Percentiles rank a stretch among this genome's conserved stretches.
These are phyloP conservation scores for carrot (Daucus carota) DNA, from an alignment of 129 eudicot species.

Conservation along the genomic window DNA sequence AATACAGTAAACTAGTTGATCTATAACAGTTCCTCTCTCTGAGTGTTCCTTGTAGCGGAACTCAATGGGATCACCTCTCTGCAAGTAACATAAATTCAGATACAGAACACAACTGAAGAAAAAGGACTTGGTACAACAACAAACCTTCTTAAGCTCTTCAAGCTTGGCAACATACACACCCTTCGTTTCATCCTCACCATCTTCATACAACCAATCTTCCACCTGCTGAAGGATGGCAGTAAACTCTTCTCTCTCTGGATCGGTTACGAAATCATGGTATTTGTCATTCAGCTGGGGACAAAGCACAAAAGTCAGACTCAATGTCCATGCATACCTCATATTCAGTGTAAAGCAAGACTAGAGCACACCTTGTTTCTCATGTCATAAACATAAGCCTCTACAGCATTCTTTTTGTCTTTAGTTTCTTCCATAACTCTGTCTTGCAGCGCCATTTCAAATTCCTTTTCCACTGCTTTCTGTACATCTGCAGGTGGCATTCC, in stretches of 20 bases:
- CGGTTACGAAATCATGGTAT: conserved; percentile 64
- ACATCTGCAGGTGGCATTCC: conserved; percentile 61
- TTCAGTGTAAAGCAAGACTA: neutral
- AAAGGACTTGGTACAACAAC: neutral
- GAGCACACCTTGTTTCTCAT: conserved; percentile 79
- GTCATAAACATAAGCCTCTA: conserved; percentile 91
- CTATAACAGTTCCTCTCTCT: conserved; percentile 51
- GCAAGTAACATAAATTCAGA: conserved; percentile 17
- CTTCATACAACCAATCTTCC: conserved; percentile 98
- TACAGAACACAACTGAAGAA: neutral
- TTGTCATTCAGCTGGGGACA: conserved; percentile 63
- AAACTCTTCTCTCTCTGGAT: conserved; percentile 60
- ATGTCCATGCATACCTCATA: neutral
- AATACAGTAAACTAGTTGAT: conserved; percentile 40
- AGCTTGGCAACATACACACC: conserved; percentile 81
- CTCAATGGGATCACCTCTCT: conserved; percentile 89
- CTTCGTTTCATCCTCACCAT: conserved; percentile 92
- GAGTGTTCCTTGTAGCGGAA: conserved; percentile 67
- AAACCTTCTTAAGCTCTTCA: conserved; percentile 84
- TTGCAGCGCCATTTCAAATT: conserved; percentile 97
- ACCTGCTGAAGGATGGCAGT: conserved; percentile 62
- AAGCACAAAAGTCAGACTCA: neutral
- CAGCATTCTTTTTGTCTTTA: conserved; percentile 89
- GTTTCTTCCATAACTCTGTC: conserved; percentile 98
- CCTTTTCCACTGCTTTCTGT: conserved; percentile 84